Conservation (phyloP, 1,284 basidiomycete species). For the Porodaedalea pini region DNA sequence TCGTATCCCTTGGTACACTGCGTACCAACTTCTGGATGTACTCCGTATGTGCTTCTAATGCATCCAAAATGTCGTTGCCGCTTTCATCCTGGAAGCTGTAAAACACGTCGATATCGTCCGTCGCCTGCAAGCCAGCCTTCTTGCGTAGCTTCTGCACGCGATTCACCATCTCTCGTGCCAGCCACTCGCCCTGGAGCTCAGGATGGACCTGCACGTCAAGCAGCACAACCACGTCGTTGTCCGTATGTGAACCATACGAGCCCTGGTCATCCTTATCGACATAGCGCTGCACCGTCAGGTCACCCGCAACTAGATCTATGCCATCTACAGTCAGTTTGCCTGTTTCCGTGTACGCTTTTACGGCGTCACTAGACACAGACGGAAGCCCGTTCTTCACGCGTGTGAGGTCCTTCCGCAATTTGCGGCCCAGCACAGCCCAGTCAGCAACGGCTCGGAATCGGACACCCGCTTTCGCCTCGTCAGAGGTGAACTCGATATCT, state of each 20-base stretch:
- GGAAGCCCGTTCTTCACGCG: slow-evolving; percentile 91
- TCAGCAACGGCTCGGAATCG: slow-evolving; percentile 92
- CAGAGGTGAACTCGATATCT: slow-evolving; percentile 83
- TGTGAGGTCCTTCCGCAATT: slow-evolving; percentile 89
- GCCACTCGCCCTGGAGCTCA: slow-evolving; percentile 85
- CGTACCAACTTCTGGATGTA: slow-evolving; percentile 78
- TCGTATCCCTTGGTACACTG: slow-evolving; percentile 62
- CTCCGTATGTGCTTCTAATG: slow-evolving; percentile 69
- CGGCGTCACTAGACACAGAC: slow-evolving; percentile 74
- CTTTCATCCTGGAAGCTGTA: slow-evolving; percentile 77
- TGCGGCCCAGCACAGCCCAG: slow-evolving; percentile 92
- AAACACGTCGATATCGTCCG: slow-evolving; percentile 91
- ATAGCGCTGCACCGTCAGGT: slow-evolving; percentile 88
- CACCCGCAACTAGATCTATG: slow-evolving; percentile 85
- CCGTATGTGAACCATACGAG: slow-evolving; percentile 81
- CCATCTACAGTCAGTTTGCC: slow-evolving; percentile 87
- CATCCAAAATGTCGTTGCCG: slow-evolving; percentile 65
- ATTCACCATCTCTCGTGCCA: slow-evolving; percentile 89
- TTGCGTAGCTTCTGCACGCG: slow-evolving; percentile 96
- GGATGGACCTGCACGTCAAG: slow-evolving; percentile 87
- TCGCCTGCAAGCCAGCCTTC: slow-evolving; percentile 91
- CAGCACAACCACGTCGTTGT: slow-evolving; percentile 92
- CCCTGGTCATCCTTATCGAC: slow-evolving; percentile 71
- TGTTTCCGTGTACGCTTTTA: slow-evolving; percentile 75
- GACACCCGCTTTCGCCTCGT: slow-evolving; percentile 85